phyloP scores from a whole-genome alignment of 2,329 filamentous ascomycete species.

The Colletotrichum spaethianum region DNA sequence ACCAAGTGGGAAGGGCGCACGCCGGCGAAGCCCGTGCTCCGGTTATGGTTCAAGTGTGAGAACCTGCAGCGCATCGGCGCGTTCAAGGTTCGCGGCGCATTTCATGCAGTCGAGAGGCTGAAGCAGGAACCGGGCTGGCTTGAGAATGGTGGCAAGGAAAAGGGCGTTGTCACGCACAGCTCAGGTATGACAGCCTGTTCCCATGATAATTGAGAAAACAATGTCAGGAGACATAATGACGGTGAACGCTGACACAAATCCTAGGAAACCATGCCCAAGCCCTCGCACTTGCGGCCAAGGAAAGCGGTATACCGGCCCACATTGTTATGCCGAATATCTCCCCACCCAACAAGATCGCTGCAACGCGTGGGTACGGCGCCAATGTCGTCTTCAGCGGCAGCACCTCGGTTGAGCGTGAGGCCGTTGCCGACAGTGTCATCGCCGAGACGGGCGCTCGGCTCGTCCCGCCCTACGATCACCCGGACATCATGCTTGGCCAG shows the following conservation, averaged over 20 bases:
- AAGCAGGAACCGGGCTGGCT: conserved; percentile 74
- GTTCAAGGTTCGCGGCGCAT: conserved; percentile 93
- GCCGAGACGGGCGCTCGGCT: conserved; percentile 81
- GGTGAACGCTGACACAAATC: background rate
- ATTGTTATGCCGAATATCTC: conserved; percentile 95
- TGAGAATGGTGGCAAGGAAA: conserved; percentile 69
- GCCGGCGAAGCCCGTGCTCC: conserved; percentile 76
- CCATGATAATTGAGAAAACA: too few relatives aligned
- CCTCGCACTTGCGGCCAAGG: conserved; percentile 85
- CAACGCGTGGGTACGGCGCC: conserved; percentile 83
- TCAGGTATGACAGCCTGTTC: conserved; percentile 72
- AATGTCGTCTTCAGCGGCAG: conserved; percentile 85
- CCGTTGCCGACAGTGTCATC: conserved; percentile 78
- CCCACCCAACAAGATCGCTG: conserved; percentile 88
- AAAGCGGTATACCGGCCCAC: conserved; percentile 81
- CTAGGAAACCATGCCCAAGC: conserved; percentile 95
- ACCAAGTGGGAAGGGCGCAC: conserved; percentile 69
- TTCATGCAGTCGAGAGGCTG: conserved; percentile 84
- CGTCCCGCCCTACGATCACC: conserved; percentile 93
- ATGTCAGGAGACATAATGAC: background rate
- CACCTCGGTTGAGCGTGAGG: conserved; percentile 85
- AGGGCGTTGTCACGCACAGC: conserved; percentile 90
- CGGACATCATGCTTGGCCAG: conserved; percentile 91
- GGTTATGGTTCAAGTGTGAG: conserved; percentile 95
- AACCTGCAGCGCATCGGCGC: conserved; percentile 92